These are phyloP conservation scores for Lactarius tabidus DNA, from an alignment of 768 basidiomycete genomes.

Conservation along the genomic window DNA sequence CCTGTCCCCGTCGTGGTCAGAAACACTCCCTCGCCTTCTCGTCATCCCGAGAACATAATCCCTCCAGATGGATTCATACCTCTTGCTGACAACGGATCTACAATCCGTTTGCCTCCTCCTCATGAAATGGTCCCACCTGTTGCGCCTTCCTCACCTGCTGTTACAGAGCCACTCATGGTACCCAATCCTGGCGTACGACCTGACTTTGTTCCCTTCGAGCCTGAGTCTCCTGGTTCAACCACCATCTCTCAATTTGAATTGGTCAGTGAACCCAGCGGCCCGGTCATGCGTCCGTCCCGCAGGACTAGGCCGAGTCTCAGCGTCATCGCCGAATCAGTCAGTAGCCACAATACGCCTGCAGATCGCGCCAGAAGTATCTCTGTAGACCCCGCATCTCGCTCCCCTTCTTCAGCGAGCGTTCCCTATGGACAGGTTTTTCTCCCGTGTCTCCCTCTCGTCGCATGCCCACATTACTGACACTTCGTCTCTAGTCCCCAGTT, in stretches of 20 bases:
- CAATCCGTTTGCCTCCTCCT: conserved; percentile 25
- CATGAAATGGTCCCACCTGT: conserved; percentile 19
- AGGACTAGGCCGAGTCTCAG: conserved; percentile 17
- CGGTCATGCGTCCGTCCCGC: conserved; percentile 20
- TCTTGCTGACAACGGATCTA: conserved; percentile 15
- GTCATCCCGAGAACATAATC: conserved; percentile 19
- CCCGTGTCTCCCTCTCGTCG: not conserved
- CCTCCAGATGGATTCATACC: conserved; percentile 25
- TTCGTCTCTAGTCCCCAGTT: not conserved
- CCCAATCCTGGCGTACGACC: conserved; percentile 19
- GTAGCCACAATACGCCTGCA: conserved; percentile 22
- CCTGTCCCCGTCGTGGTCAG: conserved; percentile 12
- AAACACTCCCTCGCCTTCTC: conserved; percentile 13
- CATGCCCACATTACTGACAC: conserved; percentile 1
- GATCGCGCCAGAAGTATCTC: conserved; percentile 19
- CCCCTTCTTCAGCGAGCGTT: conserved; percentile 9
- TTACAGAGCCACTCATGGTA: conserved; percentile 23
- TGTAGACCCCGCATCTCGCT: conserved; percentile 15
- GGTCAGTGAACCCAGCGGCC: conserved; percentile 22
- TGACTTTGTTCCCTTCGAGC: conserved; percentile 12
- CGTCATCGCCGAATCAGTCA: conserved; percentile 22
- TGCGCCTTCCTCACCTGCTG: not conserved
- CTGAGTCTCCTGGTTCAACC: conserved; percentile 24
- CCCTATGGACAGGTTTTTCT: conserved; percentile 9
- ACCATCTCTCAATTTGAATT: conserved; percentile 27